Percentiles rank a stretch among this genome's conserved stretches.
phyloP scores from a whole-genome alignment of 805 yeast genomes.

The Candida peoriensis region DNA sequence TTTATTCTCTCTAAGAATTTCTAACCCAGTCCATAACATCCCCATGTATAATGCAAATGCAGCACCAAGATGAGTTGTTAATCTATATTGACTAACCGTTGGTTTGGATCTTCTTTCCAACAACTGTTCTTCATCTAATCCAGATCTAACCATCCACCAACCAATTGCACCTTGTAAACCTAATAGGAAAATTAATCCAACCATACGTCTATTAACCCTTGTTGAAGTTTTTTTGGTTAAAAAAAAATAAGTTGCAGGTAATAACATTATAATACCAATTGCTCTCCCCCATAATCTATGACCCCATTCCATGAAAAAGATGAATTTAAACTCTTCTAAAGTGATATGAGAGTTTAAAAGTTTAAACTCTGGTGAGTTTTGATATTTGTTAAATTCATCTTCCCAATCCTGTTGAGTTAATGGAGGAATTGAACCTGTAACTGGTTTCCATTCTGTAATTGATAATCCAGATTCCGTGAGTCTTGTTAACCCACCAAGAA shows the following conservation, averaged over 20 bases:
- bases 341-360: constrained; percentile 84
- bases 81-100: constrained; percentile 93
- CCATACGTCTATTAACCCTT: constrained; percentile 59
- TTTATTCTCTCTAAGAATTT: constrained; percentile 68
- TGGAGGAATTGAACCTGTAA: constrained; percentile 94
- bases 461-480: constrained; percentile 93
- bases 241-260: constrained; percentile 84
- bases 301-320: constrained; percentile 96
- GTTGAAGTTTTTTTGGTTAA: constrained; percentile 58
- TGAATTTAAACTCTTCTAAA: constrained; percentile 89
- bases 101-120: constrained; percentile 85
- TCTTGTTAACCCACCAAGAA: constrained; percentile 94
- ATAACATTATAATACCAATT: constrained; percentile 75
- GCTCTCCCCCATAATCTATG: constrained; percentile 91
- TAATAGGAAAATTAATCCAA: constrained; percentile 69
- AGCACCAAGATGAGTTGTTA: constrained; percentile 90
- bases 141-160: constrained; percentile 99
- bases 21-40: constrained; percentile 86
- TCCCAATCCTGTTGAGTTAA: constrained; percentile 77
- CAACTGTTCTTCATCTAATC: constrained; percentile 76
- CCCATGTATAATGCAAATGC: constrained; percentile 86
- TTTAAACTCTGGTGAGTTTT: constrained; percentile 85
- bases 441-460: constrained; percentile 98
- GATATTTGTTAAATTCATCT: constrained; percentile 73
- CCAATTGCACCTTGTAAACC: constrained; percentile 96